Evolutionary conservation across 169 alveolate species (phyloP).

Genomic region (Miamiensis avidus): DNA sequence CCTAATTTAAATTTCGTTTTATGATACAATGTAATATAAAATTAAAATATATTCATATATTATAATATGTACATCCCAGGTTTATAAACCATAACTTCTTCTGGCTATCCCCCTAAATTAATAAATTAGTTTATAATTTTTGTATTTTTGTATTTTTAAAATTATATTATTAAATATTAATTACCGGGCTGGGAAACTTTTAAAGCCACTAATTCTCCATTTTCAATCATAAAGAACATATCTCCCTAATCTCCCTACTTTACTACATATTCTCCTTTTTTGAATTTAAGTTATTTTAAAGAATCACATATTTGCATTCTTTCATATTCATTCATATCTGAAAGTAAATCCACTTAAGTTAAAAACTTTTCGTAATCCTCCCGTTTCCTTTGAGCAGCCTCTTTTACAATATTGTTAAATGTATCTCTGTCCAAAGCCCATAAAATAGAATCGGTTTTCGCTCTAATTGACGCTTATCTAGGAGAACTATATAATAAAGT

Average conservation of each 20-base stretch:
- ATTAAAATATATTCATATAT: too few relatives aligned
- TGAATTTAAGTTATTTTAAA: conserved; percentile 80
- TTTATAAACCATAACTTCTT: neutral
- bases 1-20: neutral
- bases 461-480: conserved; percentile 73
- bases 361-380: conserved; percentile 69
- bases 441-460: conserved; percentile 52
- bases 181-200: conserved; percentile 13
- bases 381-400: conserved; percentile 69
- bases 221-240: conserved; percentile 56
- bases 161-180: too few relatives aligned
- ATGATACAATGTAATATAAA: neutral
- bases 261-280: conserved; percentile 89
- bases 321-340: conserved; percentile 93
- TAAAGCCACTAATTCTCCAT: conserved; percentile 46
- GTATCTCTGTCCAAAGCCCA: conserved; percentile 79
- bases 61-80: neutral
- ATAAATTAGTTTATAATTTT: too few relatives aligned
- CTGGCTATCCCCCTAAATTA: neutral
- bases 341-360: conserved; percentile 85
- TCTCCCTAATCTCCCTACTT: conserved; percentile 73
- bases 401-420: conserved; percentile 76
- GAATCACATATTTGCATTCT: conserved; percentile 93
- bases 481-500: conserved; percentile 79
- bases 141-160: too few relatives aligned